These are phyloP conservation scores for Cunninghamia lanceolata DNA, from an alignment of 75 land plant genomes.

Conservation along the genomic window DNA sequence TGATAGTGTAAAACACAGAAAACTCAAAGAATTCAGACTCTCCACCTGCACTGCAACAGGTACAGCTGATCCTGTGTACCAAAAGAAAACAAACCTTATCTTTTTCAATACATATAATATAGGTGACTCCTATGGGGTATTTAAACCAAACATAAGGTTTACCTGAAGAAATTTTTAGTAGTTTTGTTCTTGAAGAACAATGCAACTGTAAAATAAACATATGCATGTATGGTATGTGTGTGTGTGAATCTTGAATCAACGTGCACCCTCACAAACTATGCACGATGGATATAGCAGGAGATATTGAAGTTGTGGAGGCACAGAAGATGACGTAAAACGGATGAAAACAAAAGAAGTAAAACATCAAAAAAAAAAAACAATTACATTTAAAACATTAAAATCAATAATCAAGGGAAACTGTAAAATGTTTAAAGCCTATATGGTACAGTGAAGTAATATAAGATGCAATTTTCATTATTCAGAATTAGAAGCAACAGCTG, in stretches of 20 bases:
- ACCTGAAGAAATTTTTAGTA: neutral
- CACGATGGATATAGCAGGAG: neutral
- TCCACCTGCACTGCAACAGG: constrained; percentile 42
- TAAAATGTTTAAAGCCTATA: too few relatives aligned
- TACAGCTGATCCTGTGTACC: constrained; percentile 27
- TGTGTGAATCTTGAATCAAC: too few relatives aligned
- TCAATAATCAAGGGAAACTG: neutral
- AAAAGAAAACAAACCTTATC: neutral
- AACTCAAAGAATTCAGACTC: constrained; percentile 31
- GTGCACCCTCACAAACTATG: neutral
- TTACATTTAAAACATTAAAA: neutral
- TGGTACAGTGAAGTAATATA: too few relatives aligned
- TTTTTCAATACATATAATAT: neutral
- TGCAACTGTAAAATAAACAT: neutral
- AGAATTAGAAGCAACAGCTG: neutral
- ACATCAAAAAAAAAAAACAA: too few relatives aligned
- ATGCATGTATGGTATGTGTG: too few relatives aligned
- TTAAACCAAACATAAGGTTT: neutral
- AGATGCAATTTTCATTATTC: too few relatives aligned
- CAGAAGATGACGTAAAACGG: neutral
- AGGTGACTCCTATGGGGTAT: neutral
- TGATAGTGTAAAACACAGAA: constrained; percentile 23
- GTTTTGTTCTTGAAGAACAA: neutral
- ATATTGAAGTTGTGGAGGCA: neutral
- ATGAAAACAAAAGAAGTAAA: too few relatives aligned